Evolutionary conservation across 2,329 filamentous ascomycete genomes (phyloP), one percentile per base, ranked within the genome.

Genomic region (Aureobasidium sp.): DNA sequence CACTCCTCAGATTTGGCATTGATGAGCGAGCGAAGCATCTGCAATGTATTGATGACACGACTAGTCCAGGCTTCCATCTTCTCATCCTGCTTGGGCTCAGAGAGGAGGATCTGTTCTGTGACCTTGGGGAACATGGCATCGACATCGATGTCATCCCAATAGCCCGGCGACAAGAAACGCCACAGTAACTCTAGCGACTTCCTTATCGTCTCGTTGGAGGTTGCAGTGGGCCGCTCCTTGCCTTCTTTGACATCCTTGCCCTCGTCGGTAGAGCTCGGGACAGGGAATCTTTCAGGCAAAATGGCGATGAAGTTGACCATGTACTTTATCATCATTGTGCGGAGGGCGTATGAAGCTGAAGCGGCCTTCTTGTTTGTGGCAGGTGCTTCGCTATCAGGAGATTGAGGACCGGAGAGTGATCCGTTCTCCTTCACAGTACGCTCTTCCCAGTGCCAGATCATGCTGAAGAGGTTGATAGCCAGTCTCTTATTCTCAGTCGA

Each of bases 381-480:
- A 49, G 62, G 53, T 25, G 53, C 41, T 8, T 67, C 68, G 37
- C 61, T 64, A 4, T 57, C 47, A 15, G 69, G 67, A 10, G 69
- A 68, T 6, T 68, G 68, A 9, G 65, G 54, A 13, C 68, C 69
- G 30, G 66, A 65, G 37, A 73, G 70, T 16, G 69, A 70, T 9
- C 69, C 71, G 16, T 80, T 79, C 42, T 88, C 85, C 64, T 85
- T 86, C 1, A 93, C 86, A 16, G 91, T 86, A 63, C 86, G 85
- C 71, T 95, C 84, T 74, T 99, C 94, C 94, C 94, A 99, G 55
- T 86, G 84, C 85, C 90, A 94, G 64, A 99, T 89, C 63, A 99
- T 77, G 71, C 85, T 88, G 79, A 99, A 95, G 73, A 99, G 83
- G 68, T 92, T 93, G 21, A 99, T 80, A 0, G 90, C 93, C 10